These are phyloP conservation scores for Wickerhamomyces bisporus DNA, from an alignment of 805 yeast genomes.

Conservation along the genomic window DNA sequence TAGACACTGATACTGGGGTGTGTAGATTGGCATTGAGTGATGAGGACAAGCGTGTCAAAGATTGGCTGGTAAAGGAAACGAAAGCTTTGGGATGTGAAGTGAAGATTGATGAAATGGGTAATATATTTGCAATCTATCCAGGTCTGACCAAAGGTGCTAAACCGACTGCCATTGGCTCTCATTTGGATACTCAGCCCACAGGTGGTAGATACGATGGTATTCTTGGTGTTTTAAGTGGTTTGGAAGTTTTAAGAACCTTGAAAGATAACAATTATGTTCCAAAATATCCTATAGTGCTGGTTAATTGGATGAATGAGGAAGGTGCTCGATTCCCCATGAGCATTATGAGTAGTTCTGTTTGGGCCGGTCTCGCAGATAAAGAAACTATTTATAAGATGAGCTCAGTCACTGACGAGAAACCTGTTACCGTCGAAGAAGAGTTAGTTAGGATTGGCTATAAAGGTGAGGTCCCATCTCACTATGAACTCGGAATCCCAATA, in stretches of 20 bases:
- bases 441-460: conserved; percentile 57
- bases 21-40: conserved; percentile 60
- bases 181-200: conserved; percentile 72
- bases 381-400: conserved; percentile 46
- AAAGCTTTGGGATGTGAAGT: conserved; percentile 50
- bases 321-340: conserved; percentile 74
- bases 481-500: conserved; percentile 43
- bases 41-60: conserved; percentile 57
- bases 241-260: conserved; percentile 62
- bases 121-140: conserved; percentile 60
- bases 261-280: conserved; percentile 55
- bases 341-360: conserved; percentile 61
- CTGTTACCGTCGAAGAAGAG: conserved; percentile 48
- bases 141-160: conserved; percentile 42
- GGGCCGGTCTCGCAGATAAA: conserved; percentile 48
- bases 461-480: conserved; percentile 46
- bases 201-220: conserved; percentile 78
- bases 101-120: conserved; percentile 61
- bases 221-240: conserved; percentile 60
- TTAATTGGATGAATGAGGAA: conserved; percentile 75
- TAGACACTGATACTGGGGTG: conserved; percentile 57
- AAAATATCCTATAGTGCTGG: conserved; percentile 59
- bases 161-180: conserved; percentile 70
- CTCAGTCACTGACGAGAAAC: conserved; percentile 47
- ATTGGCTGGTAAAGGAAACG: conserved; percentile 58